phyloP scores from a whole-genome alignment of 2,329 filamentous ascomycete genomes.

The Pseudohalonectria lignicola region DNA sequence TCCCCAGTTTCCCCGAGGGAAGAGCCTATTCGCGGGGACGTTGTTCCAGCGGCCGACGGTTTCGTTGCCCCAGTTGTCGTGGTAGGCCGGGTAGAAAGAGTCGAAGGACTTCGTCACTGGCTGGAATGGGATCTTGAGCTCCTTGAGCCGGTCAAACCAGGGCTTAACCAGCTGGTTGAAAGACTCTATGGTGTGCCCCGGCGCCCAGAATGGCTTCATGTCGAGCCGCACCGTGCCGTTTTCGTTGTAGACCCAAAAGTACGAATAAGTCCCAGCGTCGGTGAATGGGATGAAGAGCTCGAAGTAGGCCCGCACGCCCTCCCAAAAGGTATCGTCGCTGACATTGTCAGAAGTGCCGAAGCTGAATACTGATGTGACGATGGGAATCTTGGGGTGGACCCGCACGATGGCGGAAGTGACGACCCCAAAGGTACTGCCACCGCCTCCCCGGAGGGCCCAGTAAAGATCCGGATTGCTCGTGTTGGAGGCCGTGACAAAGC shows the following conservation, averaged over 20 bases:
- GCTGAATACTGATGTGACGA: constrained; percentile 13
- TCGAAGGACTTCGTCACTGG: constrained; percentile 11
- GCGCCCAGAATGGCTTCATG: constrained; percentile 16
- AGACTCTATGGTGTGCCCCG: constrained; percentile 10
- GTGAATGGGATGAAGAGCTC: constrained; percentile 14
- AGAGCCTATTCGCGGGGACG: constrained; percentile 16
- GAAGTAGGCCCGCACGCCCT: constrained; percentile 17
- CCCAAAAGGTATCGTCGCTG: constrained; percentile 27
- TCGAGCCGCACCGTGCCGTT: constrained; percentile 11
- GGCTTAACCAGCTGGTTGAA: constrained; percentile 9
- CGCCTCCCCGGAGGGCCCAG: constrained; percentile 37
- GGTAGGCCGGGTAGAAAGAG: constrained; percentile 36
- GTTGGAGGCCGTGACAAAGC: constrained; percentile 26
- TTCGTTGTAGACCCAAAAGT: constrained; percentile 14
- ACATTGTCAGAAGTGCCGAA: constrained; percentile 32
- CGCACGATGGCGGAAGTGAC: constrained; percentile 17
- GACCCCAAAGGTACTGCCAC: constrained; percentile 25
- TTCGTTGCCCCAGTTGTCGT: constrained; percentile 14
- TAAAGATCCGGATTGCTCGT: constrained; percentile 32
- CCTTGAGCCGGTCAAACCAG: constrained; percentile 12
- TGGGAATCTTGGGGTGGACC: constrained; percentile 6
- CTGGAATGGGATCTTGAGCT: constrained; percentile 10
- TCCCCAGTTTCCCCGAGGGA: constrained; percentile 16
- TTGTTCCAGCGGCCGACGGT: constrained; percentile 20
- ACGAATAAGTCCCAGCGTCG: constrained; percentile 17